Evolutionary conservation across 2,329 filamentous ascomycete genomes (phyloP).

Genomic region (Colletotrichum sp.): DNA sequence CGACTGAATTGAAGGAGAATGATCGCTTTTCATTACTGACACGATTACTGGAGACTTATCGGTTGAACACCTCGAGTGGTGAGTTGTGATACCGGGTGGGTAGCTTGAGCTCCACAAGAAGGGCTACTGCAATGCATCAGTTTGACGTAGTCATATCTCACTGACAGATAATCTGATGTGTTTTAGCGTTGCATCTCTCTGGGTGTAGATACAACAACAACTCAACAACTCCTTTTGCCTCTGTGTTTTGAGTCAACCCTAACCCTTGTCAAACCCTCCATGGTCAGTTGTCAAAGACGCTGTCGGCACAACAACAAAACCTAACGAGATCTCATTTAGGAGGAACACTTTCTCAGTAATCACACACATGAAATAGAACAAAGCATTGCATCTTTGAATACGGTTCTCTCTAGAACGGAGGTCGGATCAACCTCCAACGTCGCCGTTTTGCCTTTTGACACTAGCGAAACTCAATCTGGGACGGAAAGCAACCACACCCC

Average conservation of each 20-base stretch:
- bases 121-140: not conserved
- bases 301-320: not conserved
- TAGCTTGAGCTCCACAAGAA: not conserved
- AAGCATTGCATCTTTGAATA: not conserved
- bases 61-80: not conserved
- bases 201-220: not conserved
- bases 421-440: not conserved
- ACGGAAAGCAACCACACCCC: not conserved
- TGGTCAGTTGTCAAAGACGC: not conserved
- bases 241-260: not conserved
- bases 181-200: not conserved
- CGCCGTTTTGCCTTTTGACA: not conserved
- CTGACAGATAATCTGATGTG: accelerated
- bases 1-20: accelerated
- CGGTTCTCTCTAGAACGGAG: not conserved
- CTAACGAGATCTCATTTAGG: accelerated
- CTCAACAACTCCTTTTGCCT: too few species aligned
- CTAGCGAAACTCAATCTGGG: not conserved
- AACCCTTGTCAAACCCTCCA: not conserved
- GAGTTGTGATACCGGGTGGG: not conserved
- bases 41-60: not conserved
- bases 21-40: not conserved
- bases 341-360: not conserved
- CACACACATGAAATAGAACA: not conserved
- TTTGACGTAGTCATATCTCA: not conserved